Percentiles rank a stretch among this genome's conserved stretches.
Conservation (phyloP, 352 stramenopile species). For the Phytophthora idaei region DNA sequence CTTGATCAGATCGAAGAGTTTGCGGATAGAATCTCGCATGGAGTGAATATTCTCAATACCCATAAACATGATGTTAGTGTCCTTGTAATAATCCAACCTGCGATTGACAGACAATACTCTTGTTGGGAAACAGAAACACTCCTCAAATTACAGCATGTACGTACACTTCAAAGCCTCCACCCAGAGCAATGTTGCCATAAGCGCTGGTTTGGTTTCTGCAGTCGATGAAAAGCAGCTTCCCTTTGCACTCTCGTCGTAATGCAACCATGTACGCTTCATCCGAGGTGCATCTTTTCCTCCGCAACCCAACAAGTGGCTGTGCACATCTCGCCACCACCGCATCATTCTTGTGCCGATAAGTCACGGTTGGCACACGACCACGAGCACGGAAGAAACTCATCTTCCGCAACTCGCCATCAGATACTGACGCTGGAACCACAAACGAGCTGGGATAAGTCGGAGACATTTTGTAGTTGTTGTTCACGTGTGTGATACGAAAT, state of each 20-base stretch:
- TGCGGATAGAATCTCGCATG: conserved; percentile 86
- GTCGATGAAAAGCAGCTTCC: conserved; percentile 79
- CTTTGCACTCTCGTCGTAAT: conserved; percentile 59
- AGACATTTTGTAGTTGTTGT: conserved; percentile 82
- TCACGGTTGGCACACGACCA: conserved; percentile 92
- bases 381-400: conserved; percentile 92
- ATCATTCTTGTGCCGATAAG: conserved; percentile 91
- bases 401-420: conserved; percentile 90
- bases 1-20: conserved; percentile 86
- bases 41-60: conserved; percentile 95
- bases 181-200: conserved; percentile 83
- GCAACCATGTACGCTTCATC: conserved; percentile 90
- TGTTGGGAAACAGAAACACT: neutral
- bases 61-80: conserved; percentile 83
- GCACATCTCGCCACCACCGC: conserved; percentile 93
- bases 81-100: conserved; percentile 81
- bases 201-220: conserved; percentile 87
- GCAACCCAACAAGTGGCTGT: conserved; percentile 95
- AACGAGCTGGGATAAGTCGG: conserved; percentile 86
- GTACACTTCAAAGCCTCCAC: conserved; percentile 87
- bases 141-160: conserved; percentile 14
- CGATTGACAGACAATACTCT: no score
- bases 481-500: conserved; percentile 72
- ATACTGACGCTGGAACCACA: conserved; percentile 90
- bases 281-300: conserved; percentile 89